Conservation (phyloP, 2,329 filamentous ascomycete genomes). For the Coniochaeta hoffmannii region DNA sequence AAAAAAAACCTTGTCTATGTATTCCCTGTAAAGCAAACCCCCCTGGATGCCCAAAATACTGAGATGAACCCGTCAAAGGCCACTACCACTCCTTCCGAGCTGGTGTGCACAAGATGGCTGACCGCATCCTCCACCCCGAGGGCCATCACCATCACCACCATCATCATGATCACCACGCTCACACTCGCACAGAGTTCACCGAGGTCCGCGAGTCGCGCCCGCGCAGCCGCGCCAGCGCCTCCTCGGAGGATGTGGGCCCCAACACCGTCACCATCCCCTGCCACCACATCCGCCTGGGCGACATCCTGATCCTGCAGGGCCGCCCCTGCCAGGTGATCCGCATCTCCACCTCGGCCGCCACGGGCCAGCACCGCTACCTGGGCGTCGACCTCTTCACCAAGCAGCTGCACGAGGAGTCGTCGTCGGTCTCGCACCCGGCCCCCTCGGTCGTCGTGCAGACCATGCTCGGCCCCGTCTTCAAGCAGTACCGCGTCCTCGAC, state of each 20-base stretch:
- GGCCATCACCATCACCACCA: no score
- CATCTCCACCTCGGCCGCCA: conserved; percentile 96
- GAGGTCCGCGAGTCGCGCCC: conserved; percentile 37
- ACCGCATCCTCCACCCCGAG: conserved; percentile 43
- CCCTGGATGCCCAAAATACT: conserved; percentile 10
- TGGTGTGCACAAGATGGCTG: conserved; percentile 48
- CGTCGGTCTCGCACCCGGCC: conserved; percentile 93
- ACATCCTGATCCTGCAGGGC: conserved; percentile 97
- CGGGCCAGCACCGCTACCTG: conserved; percentile 98
- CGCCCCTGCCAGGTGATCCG: conserved; percentile 99
- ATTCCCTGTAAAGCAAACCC: conserved; percentile 8
- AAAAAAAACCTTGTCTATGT: conserved; percentile 7
- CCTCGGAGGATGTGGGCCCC: conserved; percentile 35
- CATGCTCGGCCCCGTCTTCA: conserved; percentile 99
- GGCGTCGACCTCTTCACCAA: conserved; percentile 99
- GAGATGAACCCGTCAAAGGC: conserved; percentile 27
- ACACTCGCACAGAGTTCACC: conserved; percentile 41
- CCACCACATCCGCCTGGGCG: conserved; percentile 99
- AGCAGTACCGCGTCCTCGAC: conserved; percentile 99
- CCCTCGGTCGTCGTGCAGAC: conserved; percentile 98
- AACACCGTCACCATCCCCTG: conserved; percentile 97
- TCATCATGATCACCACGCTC: conserved; percentile 11
- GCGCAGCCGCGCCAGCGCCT: conserved; percentile 19
- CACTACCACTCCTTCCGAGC: conserved; percentile 53
- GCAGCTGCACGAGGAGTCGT: conserved; percentile 98